Base-by-base conservation (phyloP, 192 early-diverging fungal species). In the Coemansia aciculifera region DNA sequence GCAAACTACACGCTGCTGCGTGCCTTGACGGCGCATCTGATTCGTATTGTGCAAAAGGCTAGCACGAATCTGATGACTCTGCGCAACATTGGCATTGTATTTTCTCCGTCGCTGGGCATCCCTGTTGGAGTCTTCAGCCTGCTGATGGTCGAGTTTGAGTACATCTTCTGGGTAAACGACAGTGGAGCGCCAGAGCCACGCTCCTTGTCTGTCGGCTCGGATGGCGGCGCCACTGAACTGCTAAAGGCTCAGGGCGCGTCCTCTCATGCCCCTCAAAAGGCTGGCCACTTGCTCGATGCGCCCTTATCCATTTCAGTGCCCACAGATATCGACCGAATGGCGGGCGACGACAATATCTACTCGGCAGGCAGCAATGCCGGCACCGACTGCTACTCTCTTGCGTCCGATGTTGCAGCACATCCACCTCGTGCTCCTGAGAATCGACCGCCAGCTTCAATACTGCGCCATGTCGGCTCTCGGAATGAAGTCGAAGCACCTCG, bases 81-180 rank as follows among this genome's bases (percentile, higher is more conserved):
- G 59, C 89, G 92, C 24, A 98, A 98, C 85, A 88, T 99, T 40
- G 92, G 94, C 54, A 99, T 98, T 63, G 95, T 99, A 5, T 98
- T 98, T 69, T 90, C 94, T 34, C 96, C 95, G 19, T 97, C 96
- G 5, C 84, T 99, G 2, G 92, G 93, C 23, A 93, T 99, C 62
- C 95, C 96, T 1, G 94, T 92, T 15, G 89, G 94, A 7, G 89
- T 99, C n/a, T 97, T 98, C 64, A 93, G 89, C 52, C 71, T 99
- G 66, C 85, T 99, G 74, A 87, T 98, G 86, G 88, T 90, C 7
- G 95, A 96, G 64, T 99, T 93, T 67, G 90, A 90, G 62, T 88
- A 91, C 64, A 89, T 93, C 68, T 93, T 93, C 63, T 90, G 88
- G 83, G 90, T 90, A 6, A 85, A 90, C 63, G 87, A 87, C 60